Base-by-base conservation (phyloP, 106 monocot genomes). In the Triglochin maritima region DNA sequence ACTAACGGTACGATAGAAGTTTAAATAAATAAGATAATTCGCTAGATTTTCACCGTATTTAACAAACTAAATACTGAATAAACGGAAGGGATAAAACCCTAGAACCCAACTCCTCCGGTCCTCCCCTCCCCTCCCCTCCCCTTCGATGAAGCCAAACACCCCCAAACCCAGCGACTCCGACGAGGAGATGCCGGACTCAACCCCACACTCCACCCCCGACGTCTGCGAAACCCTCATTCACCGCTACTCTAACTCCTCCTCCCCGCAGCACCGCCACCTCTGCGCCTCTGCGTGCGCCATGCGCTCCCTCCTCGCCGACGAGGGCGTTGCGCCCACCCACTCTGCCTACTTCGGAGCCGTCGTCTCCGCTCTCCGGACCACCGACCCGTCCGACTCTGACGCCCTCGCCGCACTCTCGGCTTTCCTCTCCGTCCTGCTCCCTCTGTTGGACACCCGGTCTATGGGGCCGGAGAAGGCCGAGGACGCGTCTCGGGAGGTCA, bases 251-350 rank as follows among this genome's bases (percentile, higher is more conserved):
- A 73, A 70, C 42, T 96, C 96, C 45, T 66, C 86, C 58, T 85
- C 91, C 49, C 78, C 81, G 45, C 96, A 96, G 77, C 96, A 96
- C 72, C 85, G 86, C 65, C 96, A 96, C 81, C 88, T 96, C 64
- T 84, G 83, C 72, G 96, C 96, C 49, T 80, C 82, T 42, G 96
- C 91, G 62, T 83, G 82, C 47, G 96, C 91, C 72, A 80, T 91
- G 78, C 86, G 76, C 14, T 85, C 91, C 57, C 79, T 92, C 47
- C 85, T 98, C 63, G 53, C 59, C 4, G 90, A 91, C 4, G 91
- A 91, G 53, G 80, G 77, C 45, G 80, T 86, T 12, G 88, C 88
- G 54, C 83, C 82, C 62, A 82, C 84, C 13, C 88, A 88, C 44
- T 48, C 91, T 16, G 78, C 86, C 17, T 98, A 91, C 75, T 81